A percentile compares a stretch with the other conserved stretches of the same genome.
phyloP scores from a whole-genome alignment of 257 asterid genomes.

The Prunella vulgaris region DNA sequence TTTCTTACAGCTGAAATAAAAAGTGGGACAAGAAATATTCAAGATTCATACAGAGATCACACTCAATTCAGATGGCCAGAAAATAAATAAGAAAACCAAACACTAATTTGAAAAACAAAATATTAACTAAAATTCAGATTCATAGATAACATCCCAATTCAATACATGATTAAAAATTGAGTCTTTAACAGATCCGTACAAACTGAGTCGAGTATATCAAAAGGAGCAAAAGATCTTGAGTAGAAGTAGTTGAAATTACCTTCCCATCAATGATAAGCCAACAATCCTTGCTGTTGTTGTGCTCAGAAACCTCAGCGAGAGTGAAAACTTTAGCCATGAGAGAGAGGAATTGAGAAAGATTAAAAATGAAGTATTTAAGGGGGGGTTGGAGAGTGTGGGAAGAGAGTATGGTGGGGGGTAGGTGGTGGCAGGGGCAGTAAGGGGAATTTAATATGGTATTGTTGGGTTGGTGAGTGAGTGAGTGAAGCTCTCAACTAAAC shows the following conservation, averaged over 20 bases:
- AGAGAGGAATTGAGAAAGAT: not conserved
- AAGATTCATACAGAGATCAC: not conserved
- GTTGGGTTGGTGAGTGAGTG: constrained; percentile 22
- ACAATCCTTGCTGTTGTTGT: constrained; percentile 71
- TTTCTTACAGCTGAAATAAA: not conserved
- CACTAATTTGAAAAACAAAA: not conserved
- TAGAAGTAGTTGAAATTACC: constrained; percentile 16
- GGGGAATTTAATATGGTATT: constrained; percentile 8
- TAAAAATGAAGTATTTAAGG: constrained; percentile 5
- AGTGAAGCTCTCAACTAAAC: constrained; percentile 4
- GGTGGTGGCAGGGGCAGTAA: constrained; percentile 10
- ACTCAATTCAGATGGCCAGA: not conserved
- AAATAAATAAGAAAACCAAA: not conserved
- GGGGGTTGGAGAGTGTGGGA: constrained; percentile 25
- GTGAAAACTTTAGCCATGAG: constrained; percentile 43
- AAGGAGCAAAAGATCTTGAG: constrained; percentile 4
- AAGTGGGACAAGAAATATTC: not conserved
- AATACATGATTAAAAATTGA: constrained; percentile 13
- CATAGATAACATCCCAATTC: constrained; percentile 14
- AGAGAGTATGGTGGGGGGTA: constrained; percentile 14
- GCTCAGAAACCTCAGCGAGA: constrained; percentile 72
- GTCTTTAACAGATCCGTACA: constrained; percentile 20
- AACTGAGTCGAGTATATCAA: constrained; percentile 1
- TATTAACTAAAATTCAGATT: not conserved
- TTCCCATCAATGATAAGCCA: constrained; percentile 64